Percentiles rank a stretch among this genome's conserved stretches.
Conservation (phyloP, 2,329 filamentous ascomycete genomes). For the Penicillium janthinellum region DNA sequence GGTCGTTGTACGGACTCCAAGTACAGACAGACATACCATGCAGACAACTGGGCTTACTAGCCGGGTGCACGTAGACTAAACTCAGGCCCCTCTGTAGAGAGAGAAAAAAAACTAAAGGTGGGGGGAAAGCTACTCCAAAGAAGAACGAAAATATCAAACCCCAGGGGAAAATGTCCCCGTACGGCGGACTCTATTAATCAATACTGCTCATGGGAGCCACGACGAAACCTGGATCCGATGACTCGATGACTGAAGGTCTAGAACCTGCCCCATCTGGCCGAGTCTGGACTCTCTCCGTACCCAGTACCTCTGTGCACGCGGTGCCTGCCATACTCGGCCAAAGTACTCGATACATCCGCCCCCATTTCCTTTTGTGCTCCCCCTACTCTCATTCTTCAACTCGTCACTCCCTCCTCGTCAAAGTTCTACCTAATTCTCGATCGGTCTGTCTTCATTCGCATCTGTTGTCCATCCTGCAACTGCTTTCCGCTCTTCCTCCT, state of each 20-base stretch:
- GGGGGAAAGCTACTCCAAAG: too few species aligned
- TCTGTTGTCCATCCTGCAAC: neutral
- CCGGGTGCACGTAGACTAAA: too few species aligned
- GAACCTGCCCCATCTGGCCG: slow-evolving; percentile 16
- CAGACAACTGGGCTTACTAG: neutral
- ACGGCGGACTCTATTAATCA: neutral
- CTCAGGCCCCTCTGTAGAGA: neutral
- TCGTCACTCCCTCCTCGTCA: slow-evolving; percentile 1
- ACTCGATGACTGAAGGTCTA: slow-evolving; percentile 31
- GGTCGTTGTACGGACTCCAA: neutral
- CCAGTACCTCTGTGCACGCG: slow-evolving; percentile 5
- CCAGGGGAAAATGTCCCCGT: neutral
- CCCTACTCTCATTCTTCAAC: slow-evolving; percentile 23
- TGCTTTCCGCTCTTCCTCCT: slow-evolving; percentile 8
- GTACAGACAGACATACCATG: neutral
- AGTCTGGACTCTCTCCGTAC: slow-evolving; percentile 24
- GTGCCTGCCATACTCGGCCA: neutral
- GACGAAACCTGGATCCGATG: slow-evolving; percentile 20
- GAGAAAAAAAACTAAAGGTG: too few species aligned
- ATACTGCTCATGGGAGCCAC: neutral
- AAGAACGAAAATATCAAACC: neutral
- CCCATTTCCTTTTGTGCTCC: slow-evolving; percentile 19
- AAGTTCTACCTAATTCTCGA: neutral
- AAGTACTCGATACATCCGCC: slow-evolving; percentile 17
- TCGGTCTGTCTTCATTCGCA: neutral